Evolutionary conservation across 2,329 filamentous ascomycete genomes (phyloP), one percentile per base, ranked within the genome.

Genomic region (Magnaporthiopsis rhizophila): DNA sequence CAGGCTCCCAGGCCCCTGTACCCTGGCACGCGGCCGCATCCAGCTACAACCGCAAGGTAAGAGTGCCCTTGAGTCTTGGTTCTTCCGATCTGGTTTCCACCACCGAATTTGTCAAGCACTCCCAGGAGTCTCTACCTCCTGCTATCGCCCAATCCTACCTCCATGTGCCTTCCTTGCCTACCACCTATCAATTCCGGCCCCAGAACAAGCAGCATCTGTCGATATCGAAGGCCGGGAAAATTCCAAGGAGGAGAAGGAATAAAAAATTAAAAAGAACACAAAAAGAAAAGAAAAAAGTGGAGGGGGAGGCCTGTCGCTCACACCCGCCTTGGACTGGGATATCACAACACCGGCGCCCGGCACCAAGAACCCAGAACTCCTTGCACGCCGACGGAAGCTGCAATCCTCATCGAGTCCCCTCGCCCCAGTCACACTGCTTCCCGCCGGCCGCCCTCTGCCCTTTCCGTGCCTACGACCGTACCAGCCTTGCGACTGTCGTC

Each of bases 1-100:
- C 59, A 18, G 59, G 45, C 32, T n/a, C 26, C 45, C 59, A 45
- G 45, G 45, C 34, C 59, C 59, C 59, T 61, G 59, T 61, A 60
- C 59, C 34, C 59, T 61, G 59, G 45, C 15, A 4, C 45, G 32
- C 18, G 24, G 58, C 58, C 58, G 28, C 58, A 58, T 53, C 45
- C 30, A 30, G 30, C 45, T 53, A 53, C 45, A 53, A 53, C 21
- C 45, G 21, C 45, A 53, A 53, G 45, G 45, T 53, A 53, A 24
- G 9, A 50, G 45, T 13, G 45, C n/a, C 45, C n/a, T 53, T 21
- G 45, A 53, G 45, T 53, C n/a, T 58, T 58, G 24, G 24, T 58
- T 58, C 57, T 58, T 58, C 57, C 57, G 30, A 58, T 58, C 30
- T 58, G 38, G 45, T 53, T 53, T 24, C 45, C 45, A 53, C 45